These are phyloP conservation scores for Solanum chiquidenum DNA, from an alignment of 257 asterid genomes.

Conservation along the genomic window DNA sequence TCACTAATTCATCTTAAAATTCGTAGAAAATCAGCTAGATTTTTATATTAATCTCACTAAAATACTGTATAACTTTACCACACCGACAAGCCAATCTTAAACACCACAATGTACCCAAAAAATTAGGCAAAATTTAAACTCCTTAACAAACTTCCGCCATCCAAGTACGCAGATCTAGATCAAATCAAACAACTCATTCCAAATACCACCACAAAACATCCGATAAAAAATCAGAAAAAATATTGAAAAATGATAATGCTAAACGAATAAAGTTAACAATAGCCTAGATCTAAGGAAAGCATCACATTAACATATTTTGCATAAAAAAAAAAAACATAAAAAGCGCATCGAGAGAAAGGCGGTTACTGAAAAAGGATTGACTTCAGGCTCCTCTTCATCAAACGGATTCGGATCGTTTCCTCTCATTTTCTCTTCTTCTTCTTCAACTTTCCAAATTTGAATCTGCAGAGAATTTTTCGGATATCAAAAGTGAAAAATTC, in stretches of 20 bases:
- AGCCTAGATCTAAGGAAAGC: slow-evolving; percentile 12
- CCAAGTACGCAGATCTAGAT: background rate
- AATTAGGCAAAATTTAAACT: background rate
- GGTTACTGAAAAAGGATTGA: slow-evolving; percentile 97
- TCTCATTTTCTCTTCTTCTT: slow-evolving; percentile 37
- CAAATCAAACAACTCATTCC: slow-evolving; percentile 3
- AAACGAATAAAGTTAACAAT: background rate
- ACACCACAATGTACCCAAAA: background rate
- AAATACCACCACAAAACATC: background rate
- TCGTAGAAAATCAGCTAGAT: background rate
- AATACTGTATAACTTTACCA: background rate
- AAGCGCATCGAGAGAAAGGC: slow-evolving; percentile 14
- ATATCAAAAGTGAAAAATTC: background rate
- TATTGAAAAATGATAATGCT: background rate
- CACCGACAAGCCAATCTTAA: background rate
- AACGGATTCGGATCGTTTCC: slow-evolving; percentile 89
- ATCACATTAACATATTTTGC: background rate
- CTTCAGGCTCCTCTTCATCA: slow-evolving; percentile 88
- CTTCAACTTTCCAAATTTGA: background rate
- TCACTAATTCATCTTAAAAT: background rate
- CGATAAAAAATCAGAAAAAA: background rate
- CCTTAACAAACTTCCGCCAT: background rate
- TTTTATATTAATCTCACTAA: background rate
- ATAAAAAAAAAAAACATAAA: background rate
- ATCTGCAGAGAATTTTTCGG: background rate